Evolutionary conservation across 2,329 filamentous ascomycete genomes (phyloP), one percentile per base, ranked within the genome.

Genomic region (Aspergillus texensis): DNA sequence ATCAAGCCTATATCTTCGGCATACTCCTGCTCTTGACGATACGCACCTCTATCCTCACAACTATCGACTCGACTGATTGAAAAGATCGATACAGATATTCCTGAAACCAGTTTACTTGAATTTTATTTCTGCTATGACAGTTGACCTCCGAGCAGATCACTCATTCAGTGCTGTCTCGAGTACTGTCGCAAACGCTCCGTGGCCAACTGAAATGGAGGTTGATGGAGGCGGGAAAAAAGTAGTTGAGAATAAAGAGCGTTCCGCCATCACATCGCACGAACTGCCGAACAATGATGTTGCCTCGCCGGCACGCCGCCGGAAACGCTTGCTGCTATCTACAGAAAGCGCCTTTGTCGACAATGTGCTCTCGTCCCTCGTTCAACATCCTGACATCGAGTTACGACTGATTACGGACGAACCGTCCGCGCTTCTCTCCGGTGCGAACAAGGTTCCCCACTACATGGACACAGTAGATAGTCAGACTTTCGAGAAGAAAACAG

Each of bases 341-440:
- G 78, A 77, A 57, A 77, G 77, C 34, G 74, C 75, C 8, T 80
- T 80, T 60, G 76, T 76, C 59, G 76, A 78, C 36, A 74, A 74
- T 36, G 70, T 80, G 11, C 72, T 80, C 41, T 75, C 78, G 0
- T 77, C 72, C 6, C 70, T 80, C 24, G 71, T 78, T 28, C 72
- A 75, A 55, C 78, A 78, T 36, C 72, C 78, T 21, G 71, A 75
- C 39, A 71, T 80, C 62, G 79, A 81, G 60, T 69, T 81, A 28
- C 77, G 79, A 11, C 68, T 81, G 66, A 80, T 81, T 30, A 79
- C 78, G 11, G 77, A 79, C 60, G 78, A 79, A 41, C 68, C 68
- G 12, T 75, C 73, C 14, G 77, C 77, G 6, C 67, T 78, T 30
- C 72, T 77, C 55, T 74, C 76, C 19, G 75, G 75, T 19, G 72